These are phyloP conservation scores for Inga leiocalycina DNA, from an alignment of 306 rosid species.

Conservation along the genomic window DNA sequence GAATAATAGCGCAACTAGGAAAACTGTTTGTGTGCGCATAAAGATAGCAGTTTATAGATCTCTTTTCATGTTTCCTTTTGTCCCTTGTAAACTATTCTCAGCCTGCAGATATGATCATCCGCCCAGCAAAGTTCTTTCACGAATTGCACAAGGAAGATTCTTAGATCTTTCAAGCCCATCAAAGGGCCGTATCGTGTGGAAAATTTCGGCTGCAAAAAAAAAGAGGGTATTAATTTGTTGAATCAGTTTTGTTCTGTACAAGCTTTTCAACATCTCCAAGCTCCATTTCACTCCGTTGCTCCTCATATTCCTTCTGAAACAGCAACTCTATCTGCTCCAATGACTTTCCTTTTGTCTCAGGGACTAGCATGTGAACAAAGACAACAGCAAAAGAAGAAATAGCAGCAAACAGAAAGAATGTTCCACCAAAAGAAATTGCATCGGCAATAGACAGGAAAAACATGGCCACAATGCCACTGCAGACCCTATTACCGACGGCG, in stretches of 20 bases:
- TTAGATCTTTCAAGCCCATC: conserved; percentile 35
- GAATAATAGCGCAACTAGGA: conserved; percentile 16
- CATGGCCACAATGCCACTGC: conserved; percentile 93
- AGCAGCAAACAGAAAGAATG: conserved; percentile 75
- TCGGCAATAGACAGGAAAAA: conserved; percentile 74
- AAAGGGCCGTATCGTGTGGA: conserved; percentile 10
- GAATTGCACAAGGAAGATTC: conserved; percentile 25
- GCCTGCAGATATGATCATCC: conserved; percentile 30
- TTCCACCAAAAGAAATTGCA: conserved; percentile 65
- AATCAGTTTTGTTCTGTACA: conserved; percentile 62
- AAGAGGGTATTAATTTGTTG: conserved; percentile 31
- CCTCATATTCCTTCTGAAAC: conserved; percentile 65
- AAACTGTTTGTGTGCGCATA: conserved; percentile 20
- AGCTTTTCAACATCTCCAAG: conserved; percentile 87
- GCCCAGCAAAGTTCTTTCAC: conserved; percentile 27
- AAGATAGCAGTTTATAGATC: conserved; percentile 16
- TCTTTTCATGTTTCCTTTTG: conserved; percentile 21
- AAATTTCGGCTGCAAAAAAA: not conserved
- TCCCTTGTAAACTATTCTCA: conserved; percentile 15
- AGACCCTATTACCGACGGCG: conserved; percentile 81
- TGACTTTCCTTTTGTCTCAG: conserved; percentile 94
- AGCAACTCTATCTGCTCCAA: conserved; percentile 84
- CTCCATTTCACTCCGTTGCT: conserved; percentile 58
- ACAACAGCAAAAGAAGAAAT: conserved; percentile 67
- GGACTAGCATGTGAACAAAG: conserved; percentile 65